These are phyloP conservation scores for Tulasnella sp. DNA, from an alignment of 768 basidiomycete genomes.

Conservation along the genomic window DNA sequence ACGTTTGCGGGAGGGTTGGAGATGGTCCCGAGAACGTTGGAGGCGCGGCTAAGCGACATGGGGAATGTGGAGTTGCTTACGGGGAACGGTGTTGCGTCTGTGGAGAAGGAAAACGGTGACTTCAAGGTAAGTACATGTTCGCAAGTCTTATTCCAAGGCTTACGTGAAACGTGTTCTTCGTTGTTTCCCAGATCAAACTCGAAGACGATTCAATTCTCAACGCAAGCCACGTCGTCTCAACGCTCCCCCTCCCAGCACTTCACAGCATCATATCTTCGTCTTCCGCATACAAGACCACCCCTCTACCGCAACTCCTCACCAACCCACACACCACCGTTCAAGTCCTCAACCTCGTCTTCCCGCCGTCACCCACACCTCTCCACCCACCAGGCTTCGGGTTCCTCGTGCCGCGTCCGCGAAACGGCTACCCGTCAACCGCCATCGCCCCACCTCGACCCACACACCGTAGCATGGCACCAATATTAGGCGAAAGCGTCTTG, in stretches of 20 bases:
- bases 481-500: slow-evolving; percentile 35
- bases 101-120: slow-evolving; percentile 20
- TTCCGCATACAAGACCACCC: slow-evolving; percentile 33
- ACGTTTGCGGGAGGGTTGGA: slow-evolving; percentile 79
- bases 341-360: slow-evolving; percentile 89
- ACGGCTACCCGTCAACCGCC: slow-evolving; percentile 49
- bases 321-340: slow-evolving; percentile 79
- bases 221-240: slow-evolving; percentile 69
- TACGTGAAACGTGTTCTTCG: not conserved
- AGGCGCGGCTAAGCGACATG: slow-evolving; percentile 49
- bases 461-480: not conserved
- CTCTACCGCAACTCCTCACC: slow-evolving; percentile 65
- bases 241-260: slow-evolving; percentile 67
- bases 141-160: not conserved
- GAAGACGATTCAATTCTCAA: slow-evolving; percentile 24
- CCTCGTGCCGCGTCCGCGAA: slow-evolving; percentile 77
- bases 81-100: slow-evolving; percentile 46
- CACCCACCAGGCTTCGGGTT: slow-evolving; percentile 93
- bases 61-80: slow-evolving; percentile 63
- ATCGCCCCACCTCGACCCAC: not conserved
- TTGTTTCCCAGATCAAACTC: slow-evolving; percentile 3
- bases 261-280: slow-evolving; percentile 49
- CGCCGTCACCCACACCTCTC: slow-evolving; percentile 52
- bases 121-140: not conserved
- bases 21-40: slow-evolving; percentile 63